A percentile compares a stretch with the other conserved stretches of the same genome.
Evolutionary conservation across 2,329 filamentous ascomycete species (phyloP).

Genomic region (Fusarium compactum): DNA sequence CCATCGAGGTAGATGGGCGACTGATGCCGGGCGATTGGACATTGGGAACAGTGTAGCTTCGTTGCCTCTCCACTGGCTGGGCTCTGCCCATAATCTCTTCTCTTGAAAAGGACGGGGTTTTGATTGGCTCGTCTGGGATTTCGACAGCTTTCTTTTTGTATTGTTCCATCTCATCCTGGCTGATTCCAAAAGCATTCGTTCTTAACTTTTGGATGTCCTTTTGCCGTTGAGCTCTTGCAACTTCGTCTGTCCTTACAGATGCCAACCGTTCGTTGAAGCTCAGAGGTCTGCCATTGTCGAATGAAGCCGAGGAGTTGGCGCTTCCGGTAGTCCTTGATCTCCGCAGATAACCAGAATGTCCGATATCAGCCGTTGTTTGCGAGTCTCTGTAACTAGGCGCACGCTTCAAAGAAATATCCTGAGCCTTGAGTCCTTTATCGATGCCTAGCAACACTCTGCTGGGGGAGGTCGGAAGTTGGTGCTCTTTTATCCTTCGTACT

Average conservation of each 20-base stretch:
- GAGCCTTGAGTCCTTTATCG: conserved; percentile 84
- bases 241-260: conserved; percentile 71
- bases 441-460: conserved; percentile 86
- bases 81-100: conserved; percentile 67
- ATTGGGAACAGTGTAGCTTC: conserved; percentile 59
- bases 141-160: conserved; percentile 70
- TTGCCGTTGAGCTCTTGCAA: conserved; percentile 62
- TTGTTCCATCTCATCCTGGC: conserved; percentile 68
- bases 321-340: conserved; percentile 57
- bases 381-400: conserved; percentile 64
- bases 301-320: conserved; percentile 35
- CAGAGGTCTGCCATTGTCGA: conserved; percentile 56
- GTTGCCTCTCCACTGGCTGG: conserved; percentile 50
- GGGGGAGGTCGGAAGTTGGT: conserved; percentile 75
- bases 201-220: conserved; percentile 66
- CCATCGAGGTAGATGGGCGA: conserved; percentile 15
- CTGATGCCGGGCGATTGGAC: conserved; percentile 42
- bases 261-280: conserved; percentile 90
- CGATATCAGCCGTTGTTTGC: conserved; percentile 29
- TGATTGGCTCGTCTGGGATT: conserved; percentile 62
- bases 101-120: conserved; percentile 68
- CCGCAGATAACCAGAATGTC: conserved; percentile 56
- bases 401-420: conserved; percentile 86
- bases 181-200: conserved; percentile 68
- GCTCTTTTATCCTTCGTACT: conserved; percentile 69